Base-by-base conservation (phyloP, 2,329 filamentous ascomycete species). In the Epichloe gansuensis region DNA sequence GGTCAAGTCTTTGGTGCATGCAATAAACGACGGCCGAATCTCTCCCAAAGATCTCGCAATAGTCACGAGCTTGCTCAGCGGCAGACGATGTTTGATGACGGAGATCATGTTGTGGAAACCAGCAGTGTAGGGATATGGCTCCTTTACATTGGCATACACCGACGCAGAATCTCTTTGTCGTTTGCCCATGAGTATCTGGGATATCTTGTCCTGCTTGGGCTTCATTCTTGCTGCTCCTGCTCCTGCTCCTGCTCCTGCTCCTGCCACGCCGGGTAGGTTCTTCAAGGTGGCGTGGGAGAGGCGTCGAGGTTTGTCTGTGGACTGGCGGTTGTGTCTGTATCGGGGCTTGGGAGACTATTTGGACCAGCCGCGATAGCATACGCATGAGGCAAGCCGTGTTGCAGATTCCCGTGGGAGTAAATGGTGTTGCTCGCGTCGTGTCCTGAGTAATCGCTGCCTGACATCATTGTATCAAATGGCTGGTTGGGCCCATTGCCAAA, bases 1-100 rank as follows among this genome's bases (percentile, higher is more conserved):
- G 58, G 89, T 91, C 55, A 97, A 74, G n/a, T 88, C 90, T 62
- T 88, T 87, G 21, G 88, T 95, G 56, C 89, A 94, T 11, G 90
- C 85, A 57, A 97, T 91, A 65, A 98, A 93, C 0, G 90, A 93
- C 2, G 93, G 91, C 7, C 93, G 85, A 60, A 96, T 95, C 45
- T 86, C 89, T 6, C 88, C 86, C 50, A 98, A 77, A 0, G 91
- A 86, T 69, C 91, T 88, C 54, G 89, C 90, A 58, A 96, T 95
- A 54, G 85, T 82, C 25, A 91, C 69, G 0, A 86, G 85, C 69
- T 91, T 91, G 58, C 82, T 83, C 12, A 83, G 75, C 1, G 86
- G 80, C 61, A 95, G 91, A 21, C 90, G 86, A 48, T 82, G 81
- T 64, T 89, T 81, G 38, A 96, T 76, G 56, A 91, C 83, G 8